A percentile compares a stretch with the other conserved stretches of the same genome.
Evolutionary conservation across 2,329 filamentous ascomycete species (phyloP).

Genomic region (Falciphora oryzae): DNA sequence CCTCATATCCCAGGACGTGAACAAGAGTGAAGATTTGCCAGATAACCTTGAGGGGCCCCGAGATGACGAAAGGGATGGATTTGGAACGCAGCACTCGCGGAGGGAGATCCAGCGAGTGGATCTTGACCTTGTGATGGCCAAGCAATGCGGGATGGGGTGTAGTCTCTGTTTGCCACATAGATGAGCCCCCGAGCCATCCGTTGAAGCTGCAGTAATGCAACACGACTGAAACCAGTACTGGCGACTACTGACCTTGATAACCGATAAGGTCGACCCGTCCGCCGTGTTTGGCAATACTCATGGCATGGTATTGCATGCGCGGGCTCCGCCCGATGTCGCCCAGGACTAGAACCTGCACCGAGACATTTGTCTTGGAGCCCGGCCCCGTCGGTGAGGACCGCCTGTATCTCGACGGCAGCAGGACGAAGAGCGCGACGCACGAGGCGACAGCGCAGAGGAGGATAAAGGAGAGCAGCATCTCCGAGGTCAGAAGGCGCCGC

Average conservation of each 20-base stretch:
- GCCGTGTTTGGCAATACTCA: constrained; percentile 81
- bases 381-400: constrained; percentile 12
- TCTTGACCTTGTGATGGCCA: constrained; percentile 60
- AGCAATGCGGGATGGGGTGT: constrained; percentile 73
- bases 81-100: constrained; percentile 63
- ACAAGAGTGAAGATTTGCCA: constrained; percentile 74
- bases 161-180: constrained; percentile 52
- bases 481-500: too few relatives aligned
- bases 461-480: background rate
- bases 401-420: constrained; percentile 15
- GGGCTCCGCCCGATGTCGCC: constrained; percentile 94
- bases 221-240: background rate
- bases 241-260: constrained; percentile 60
- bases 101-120: constrained; percentile 64
- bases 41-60: constrained; percentile 78
- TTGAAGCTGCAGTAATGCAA: background rate
- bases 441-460: background rate
- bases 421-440: constrained; percentile 12
- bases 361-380: constrained; percentile 17
- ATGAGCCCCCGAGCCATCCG: background rate
- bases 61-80: constrained; percentile 68
- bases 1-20: constrained; percentile 64
- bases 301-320: constrained; percentile 96
- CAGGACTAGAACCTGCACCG: constrained; percentile 79
- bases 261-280: constrained; percentile 80